Conservation (phyloP, 441 rosid genomes). For the Gossypium schwendimanii region DNA sequence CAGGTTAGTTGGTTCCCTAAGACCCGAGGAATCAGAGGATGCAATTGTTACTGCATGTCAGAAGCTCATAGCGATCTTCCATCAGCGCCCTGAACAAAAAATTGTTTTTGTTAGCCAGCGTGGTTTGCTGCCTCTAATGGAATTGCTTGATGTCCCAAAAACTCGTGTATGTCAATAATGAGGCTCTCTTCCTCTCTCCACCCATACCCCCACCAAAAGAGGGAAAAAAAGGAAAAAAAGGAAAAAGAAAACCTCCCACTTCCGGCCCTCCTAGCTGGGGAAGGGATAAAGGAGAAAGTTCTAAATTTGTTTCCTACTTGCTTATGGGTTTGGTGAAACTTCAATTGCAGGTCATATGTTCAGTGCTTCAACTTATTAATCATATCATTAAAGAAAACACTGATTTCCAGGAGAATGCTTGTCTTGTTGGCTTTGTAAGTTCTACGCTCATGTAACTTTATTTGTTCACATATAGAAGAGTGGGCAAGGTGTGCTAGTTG, state of each 20-base stretch:
- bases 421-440: conserved; percentile 54
- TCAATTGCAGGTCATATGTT: conserved; percentile 63
- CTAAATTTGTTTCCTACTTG: conserved; percentile 5
- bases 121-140: conserved; percentile 86
- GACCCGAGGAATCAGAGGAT: conserved; percentile 81
- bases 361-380: conserved; percentile 85
- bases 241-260: not conserved
- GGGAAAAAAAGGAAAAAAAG: not conserved
- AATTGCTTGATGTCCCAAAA: conserved; percentile 84
- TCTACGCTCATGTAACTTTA: conserved; percentile 6
- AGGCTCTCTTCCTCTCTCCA: conserved; percentile 6
- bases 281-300: not conserved
- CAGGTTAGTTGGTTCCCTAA: conserved; percentile 70
- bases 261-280: not conserved
- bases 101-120: conserved; percentile 74
- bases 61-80: conserved; percentile 74
- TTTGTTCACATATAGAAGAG: conserved; percentile 1
- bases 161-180: conserved; percentile 49
- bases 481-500: not conserved
- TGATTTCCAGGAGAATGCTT: conserved; percentile 91
- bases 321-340: not conserved
- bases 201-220: not conserved
- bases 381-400: conserved; percentile 76
- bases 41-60: conserved; percentile 75
- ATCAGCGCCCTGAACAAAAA: conserved; percentile 90